Evolutionary conservation across 768 basidiomycete species (phyloP), one percentile per base, ranked within the genome.

Genomic region (Hericium coralloides): DNA sequence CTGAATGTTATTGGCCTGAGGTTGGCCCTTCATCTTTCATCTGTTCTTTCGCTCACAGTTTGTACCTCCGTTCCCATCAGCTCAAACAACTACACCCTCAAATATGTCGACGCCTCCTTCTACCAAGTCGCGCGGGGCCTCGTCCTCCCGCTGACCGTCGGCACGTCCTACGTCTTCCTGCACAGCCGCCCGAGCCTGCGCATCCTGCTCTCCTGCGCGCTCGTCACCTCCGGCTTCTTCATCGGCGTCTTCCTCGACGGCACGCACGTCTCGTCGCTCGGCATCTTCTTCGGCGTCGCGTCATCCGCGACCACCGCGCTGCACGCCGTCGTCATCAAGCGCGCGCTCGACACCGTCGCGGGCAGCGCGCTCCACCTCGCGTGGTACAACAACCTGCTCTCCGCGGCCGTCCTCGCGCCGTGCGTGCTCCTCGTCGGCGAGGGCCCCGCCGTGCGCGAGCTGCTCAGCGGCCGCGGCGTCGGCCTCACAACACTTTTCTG

Each of bases 81-180:
- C 65, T 87, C 90, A 67, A 90, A 89, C 71, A 95, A 94, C 69
- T 93, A 84, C 67, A 92, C 89, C 41, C 79, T 95, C 58, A 91
- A 93, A 83, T 92, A 89, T 65, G 94, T 97, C 63, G 93, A 94
- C 56, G 91, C 92, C 12, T 94, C 92, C 0, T 93, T 95, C 72
- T 94, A 95, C 70, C 94, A 95, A 74, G 88, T 98, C 60, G 95
- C 95, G 0, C 87, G 95, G 15, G 95, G 95, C 10, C 79, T 98
- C 59, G 83, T 98, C 26, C 83, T 98, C 22, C 95, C 95, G 0
- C 89, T 93, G 76, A 98, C 95, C 17, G 92, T 97, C 64, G 74
- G 76, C 65, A 86, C 92, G n/a, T 94, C 95, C 43, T 88, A 81
- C 69, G 25, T 90, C 64, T 74, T 91, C 66, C 83, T 97, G 36